A percentile compares a stretch with the other conserved stretches of the same genome.
Conservation (phyloP, 2,329 filamentous ascomycete genomes). For the Trichophyton schoenleinii region DNA sequence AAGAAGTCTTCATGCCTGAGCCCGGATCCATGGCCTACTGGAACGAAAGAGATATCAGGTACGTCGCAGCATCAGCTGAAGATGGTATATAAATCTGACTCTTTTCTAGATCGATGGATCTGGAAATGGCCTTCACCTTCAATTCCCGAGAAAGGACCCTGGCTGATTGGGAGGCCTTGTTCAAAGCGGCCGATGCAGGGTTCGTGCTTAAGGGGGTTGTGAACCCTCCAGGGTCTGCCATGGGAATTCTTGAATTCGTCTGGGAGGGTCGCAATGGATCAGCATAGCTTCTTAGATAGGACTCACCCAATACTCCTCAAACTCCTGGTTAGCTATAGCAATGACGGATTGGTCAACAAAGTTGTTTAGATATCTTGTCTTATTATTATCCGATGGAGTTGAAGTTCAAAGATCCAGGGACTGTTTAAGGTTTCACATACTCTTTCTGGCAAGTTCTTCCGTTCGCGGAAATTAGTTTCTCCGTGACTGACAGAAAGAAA, state of each 20-base stretch:
- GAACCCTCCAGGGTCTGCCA: background rate
- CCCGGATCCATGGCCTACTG: background rate
- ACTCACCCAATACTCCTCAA: too few relatives aligned
- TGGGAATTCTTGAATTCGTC: background rate
- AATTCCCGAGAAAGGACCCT: constrained; percentile 38
- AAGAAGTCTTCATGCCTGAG: constrained; percentile 19
- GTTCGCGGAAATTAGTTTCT: background rate
- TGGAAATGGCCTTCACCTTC: constrained; percentile 41
- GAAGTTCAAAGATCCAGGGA: too few relatives aligned
- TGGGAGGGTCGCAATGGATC: background rate
- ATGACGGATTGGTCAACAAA: too few relatives aligned
- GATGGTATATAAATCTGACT: background rate
- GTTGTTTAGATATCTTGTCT: too few relatives aligned
- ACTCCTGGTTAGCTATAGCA: too few relatives aligned
- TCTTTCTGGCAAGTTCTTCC: background rate
- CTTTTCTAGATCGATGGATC: constrained; percentile 31
- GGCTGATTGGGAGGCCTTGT: constrained; percentile 36
- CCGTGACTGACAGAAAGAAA: background rate
- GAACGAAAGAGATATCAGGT: background rate
- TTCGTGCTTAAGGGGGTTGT: constrained; percentile 17
- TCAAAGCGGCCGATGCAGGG: constrained; percentile 35
- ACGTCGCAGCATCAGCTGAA: background rate
- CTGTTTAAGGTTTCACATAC: background rate
- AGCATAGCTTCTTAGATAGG: background rate
- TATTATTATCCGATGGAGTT: too few relatives aligned